These are phyloP conservation scores for Mucor irregularis DNA, from an alignment of 371 early-diverging fungal species.

Conservation along the genomic window DNA sequence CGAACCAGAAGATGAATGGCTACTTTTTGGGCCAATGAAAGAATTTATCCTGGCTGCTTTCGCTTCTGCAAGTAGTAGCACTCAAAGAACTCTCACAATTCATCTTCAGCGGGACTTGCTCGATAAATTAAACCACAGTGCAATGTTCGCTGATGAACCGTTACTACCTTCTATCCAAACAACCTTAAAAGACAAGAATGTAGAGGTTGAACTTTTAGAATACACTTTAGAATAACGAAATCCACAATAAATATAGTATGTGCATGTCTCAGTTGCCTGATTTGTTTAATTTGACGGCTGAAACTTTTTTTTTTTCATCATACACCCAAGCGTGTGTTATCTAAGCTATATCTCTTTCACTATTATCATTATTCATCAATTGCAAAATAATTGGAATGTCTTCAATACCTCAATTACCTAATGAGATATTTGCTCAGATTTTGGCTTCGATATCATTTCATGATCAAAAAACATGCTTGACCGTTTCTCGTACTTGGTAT, in stretches of 20 bases:
- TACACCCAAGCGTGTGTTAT: too few species aligned
- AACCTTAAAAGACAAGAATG: background rate
- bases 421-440: slow-evolving; percentile 8
- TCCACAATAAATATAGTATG: too few species aligned
- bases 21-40: slow-evolving; percentile 14
- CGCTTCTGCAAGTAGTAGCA: background rate
- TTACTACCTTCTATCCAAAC: background rate
- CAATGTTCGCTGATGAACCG: slow-evolving; percentile 3
- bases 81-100: background rate
- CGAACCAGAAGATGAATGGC: slow-evolving; percentile 17
- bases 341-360: background rate
- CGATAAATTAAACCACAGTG: background rate
- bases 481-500: slow-evolving; percentile 5
- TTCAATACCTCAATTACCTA: slow-evolving; percentile 5
- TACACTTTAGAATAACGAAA: too few species aligned
- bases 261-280: too few species aligned
- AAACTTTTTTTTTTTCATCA: background rate
- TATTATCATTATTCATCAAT: background rate
- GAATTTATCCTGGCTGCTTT: slow-evolving; percentile 13
- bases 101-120: slow-evolving; percentile 4
- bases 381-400: slow-evolving; percentile 4
- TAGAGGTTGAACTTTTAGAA: slow-evolving; percentile 2
- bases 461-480: slow-evolving; percentile 13
- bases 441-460: background rate
- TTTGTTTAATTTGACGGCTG: too few species aligned